Evolutionary conservation across 495 filamentous ascomycete genomes (phyloP), one percentile per base, ranked within the genome.

Genomic region (Aspergillus kassunensis): DNA sequence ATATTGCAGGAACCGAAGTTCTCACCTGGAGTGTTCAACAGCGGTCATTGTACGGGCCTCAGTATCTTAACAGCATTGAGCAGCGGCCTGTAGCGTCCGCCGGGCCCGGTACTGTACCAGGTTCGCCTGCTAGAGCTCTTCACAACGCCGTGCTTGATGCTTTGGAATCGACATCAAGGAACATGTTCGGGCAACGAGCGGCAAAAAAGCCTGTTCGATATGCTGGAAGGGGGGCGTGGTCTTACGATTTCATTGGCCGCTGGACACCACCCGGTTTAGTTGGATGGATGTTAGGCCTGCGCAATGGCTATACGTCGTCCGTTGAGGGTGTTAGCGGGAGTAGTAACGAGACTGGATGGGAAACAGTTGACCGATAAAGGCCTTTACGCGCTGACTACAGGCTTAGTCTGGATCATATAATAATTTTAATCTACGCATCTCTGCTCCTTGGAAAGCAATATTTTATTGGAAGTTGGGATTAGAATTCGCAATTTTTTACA

Each of bases 61-160:
- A 73, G 33, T 74, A 74, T 40, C 59, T 75, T 12, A 70, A 67
- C 43, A 75, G 71, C 56, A 61, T 74, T 35, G 70, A 75, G 29
- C 67, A 74, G 58, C 64, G 70, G 24, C 69, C 72, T 4, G 68
- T 71, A 10, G 72, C 72, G 23, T 70, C 72, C 1, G 64, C 59
- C 37, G 74, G 68, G 46, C 70, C 67, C 60, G 74, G 47, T 56
- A 73, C 59, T 16, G 60, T 77, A 7, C 78, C 77, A 20, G 90
- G 90, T 6, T 88, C 80, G 37, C 80, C 83, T 4, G 70, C 91
- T 27, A 74, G 88, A 19, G 85, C 86, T 47, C 72, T 98, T 50
- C 88, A 97, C 60, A 80, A 88, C 55, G 84, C 88, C 8, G 83
- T 98, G 16, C 90, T 96, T 63, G 95, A 97, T 67, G 87, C 91